Conservation (phyloP, 768 basidiomycete genomes). For the Lanmaoa rubissima region DNA sequence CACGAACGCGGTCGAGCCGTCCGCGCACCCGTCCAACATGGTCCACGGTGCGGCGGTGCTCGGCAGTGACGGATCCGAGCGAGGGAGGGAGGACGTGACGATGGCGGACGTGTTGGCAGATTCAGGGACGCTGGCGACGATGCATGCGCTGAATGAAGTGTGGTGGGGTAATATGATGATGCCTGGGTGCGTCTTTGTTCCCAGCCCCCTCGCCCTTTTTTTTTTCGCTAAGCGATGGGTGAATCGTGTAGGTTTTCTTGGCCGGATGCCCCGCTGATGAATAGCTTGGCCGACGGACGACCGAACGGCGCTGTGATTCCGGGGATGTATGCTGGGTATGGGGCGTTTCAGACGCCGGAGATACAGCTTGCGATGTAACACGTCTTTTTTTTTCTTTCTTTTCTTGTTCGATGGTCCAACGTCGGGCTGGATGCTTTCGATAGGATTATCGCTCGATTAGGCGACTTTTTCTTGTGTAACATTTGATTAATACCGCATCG, state of each 20-base stretch:
- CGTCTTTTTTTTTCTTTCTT: not conserved
- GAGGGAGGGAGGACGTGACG: conserved; percentile 16
- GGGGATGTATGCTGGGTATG: conserved; percentile 20
- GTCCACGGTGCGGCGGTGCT: not conserved
- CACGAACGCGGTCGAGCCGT: not conserved
- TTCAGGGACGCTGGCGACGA: conserved; percentile 62
- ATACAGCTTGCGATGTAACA: conserved; percentile 27
- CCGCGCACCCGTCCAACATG: conserved; percentile 35
- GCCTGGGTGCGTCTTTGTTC: conserved; percentile 50
- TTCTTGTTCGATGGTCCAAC: not conserved
- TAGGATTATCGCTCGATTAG: too few species aligned
- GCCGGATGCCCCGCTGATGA: conserved; percentile 30
- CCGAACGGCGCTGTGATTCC: conserved; percentile 13
- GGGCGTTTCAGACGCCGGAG: conserved; percentile 17
- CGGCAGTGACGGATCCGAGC: not conserved
- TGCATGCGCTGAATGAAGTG: conserved; percentile 67
- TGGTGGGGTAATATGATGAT: conserved; percentile 86
- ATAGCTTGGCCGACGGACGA: conserved; percentile 18
- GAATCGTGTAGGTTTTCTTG: conserved; percentile 28
- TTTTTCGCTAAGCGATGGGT: too few species aligned
- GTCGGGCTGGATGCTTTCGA: too few species aligned
- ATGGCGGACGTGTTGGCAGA: conserved; percentile 35
- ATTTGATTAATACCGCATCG: too few species aligned
- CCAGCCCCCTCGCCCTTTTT: not conserved
- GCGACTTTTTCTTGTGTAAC: too few species aligned